Conservation (phyloP, 1,284 basidiomycete species). For the Pholiota adiposa region DNA sequence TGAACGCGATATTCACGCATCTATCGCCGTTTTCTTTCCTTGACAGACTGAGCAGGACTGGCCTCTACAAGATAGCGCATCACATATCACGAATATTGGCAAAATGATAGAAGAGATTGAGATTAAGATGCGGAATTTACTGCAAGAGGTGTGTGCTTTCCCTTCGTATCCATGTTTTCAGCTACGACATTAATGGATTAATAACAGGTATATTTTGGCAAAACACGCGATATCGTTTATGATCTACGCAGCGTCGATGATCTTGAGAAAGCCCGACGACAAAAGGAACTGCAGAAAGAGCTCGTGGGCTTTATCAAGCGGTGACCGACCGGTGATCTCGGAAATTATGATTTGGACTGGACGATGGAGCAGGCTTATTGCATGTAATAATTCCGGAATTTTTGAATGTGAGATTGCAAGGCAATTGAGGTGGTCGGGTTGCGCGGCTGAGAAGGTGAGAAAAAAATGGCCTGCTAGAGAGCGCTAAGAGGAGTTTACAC, state of each 20-base stretch:
- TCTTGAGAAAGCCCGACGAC: conserved; percentile 80
- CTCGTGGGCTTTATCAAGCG: conserved; percentile 89
- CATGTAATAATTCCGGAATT: neutral
- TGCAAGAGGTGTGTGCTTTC: conserved; percentile 74
- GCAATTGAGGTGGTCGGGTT: neutral
- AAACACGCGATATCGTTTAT: conserved; percentile 94
- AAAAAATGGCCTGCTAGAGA: neutral
- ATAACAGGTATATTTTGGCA: conserved; percentile 91
- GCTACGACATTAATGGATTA: neutral
- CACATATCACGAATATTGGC: conserved; percentile 93
- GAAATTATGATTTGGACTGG: neutral
- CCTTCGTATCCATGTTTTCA: neutral
- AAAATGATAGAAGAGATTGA: conserved; percentile 98
- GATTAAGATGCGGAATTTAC: conserved; percentile 95
- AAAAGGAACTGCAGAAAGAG: conserved; percentile 91
- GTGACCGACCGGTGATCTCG: conserved; percentile 29
- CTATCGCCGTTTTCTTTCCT: neutral
- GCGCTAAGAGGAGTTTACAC: neutral
- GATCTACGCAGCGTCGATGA: conserved; percentile 89
- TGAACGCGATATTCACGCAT: conserved; percentile 3
- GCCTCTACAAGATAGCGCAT: conserved; percentile 75
- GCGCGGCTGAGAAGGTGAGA: too few relatives aligned
- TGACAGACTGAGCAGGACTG: conserved; percentile 83
- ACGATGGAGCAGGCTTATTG: neutral
- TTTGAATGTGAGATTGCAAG: neutral